Conservation (phyloP, 768 basidiomycete species). For the Mycena polygramma region DNA sequence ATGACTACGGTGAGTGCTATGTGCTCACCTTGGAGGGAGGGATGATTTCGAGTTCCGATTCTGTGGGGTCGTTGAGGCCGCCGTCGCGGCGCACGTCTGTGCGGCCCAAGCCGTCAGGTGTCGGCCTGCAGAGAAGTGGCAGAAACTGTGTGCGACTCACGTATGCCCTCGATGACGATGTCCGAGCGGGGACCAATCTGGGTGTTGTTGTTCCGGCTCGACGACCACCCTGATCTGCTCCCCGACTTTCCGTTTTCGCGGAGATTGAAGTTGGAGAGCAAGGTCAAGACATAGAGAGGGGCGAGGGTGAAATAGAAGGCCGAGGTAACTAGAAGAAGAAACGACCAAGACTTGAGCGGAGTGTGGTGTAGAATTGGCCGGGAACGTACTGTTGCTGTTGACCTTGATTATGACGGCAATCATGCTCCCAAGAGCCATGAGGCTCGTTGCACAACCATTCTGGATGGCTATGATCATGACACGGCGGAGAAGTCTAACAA, state of each 20-base stretch:
- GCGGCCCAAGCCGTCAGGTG: no score
- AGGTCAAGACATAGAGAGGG: conserved; percentile 10
- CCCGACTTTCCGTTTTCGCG: not conserved
- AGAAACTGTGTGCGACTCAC: not conserved
- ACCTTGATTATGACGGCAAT: not conserved
- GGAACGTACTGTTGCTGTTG: conserved; percentile 7
- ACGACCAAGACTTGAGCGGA: no score
- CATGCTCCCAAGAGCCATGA: not conserved
- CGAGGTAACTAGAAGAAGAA: not conserved
- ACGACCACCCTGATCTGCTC: not conserved
- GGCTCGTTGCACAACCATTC: conserved; percentile 7
- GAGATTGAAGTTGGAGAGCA: conserved; percentile 9
- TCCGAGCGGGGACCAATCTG: not conserved
- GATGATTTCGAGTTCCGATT: not conserved
- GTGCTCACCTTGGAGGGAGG: no score
- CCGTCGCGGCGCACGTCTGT: not conserved
- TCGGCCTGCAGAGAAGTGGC: no score
- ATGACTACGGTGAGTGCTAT: no score
- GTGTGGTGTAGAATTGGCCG: no score
- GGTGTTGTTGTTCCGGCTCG: not conserved
- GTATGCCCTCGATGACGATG: not conserved
- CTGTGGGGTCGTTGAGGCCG: no score
- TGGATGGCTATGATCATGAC: conserved; percentile 1
- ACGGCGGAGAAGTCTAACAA: conserved; percentile 13
- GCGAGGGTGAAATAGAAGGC: not conserved